These are phyloP conservation scores for Crepidotus variabilis DNA, from an alignment of 768 basidiomycete genomes.

Conservation along the genomic window DNA sequence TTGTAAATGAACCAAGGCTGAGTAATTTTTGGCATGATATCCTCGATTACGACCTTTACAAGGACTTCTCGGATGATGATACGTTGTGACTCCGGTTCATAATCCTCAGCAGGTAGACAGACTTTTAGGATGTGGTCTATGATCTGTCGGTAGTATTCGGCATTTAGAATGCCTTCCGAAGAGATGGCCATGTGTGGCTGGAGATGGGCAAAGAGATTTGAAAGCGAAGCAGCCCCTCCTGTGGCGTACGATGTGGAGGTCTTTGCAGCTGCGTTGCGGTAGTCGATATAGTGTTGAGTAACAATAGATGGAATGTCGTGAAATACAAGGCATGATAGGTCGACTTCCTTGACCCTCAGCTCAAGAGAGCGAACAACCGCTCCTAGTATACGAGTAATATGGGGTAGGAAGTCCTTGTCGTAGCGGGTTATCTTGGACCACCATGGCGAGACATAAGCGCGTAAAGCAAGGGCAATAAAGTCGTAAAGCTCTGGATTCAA, in stretches of 20 bases:
- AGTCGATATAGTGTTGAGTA: slow-evolving; percentile 76
- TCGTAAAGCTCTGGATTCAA: slow-evolving; percentile 73
- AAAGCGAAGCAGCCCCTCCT: slow-evolving; percentile 58
- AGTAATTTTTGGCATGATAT: slow-evolving; percentile 63
- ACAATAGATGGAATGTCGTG: slow-evolving; percentile 61
- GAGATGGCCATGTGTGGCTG: slow-evolving; percentile 84
- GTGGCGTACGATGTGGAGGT: slow-evolving; percentile 65
- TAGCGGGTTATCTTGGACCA: slow-evolving; percentile 82
- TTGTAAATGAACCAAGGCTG: slow-evolving; percentile 92
- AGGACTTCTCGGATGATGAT: slow-evolving; percentile 81
- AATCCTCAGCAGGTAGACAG: slow-evolving; percentile 77
- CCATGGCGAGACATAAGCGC: slow-evolving; percentile 81
- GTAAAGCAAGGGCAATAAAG: slow-evolving; percentile 72
- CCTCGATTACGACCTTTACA: slow-evolving; percentile 69
- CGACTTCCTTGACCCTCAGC: slow-evolving; percentile 41
- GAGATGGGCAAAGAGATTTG: slow-evolving; percentile 71
- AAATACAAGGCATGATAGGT: slow-evolving; percentile 61
- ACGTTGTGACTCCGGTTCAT: slow-evolving; percentile 74
- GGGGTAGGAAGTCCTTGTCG: slow-evolving; percentile 78
- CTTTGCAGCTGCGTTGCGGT: slow-evolving; percentile 63
- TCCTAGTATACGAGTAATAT: slow-evolving; percentile 57
- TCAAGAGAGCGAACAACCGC: slow-evolving; percentile 61
- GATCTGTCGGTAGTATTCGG: slow-evolving; percentile 75
- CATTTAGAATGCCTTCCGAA: slow-evolving; percentile 60
- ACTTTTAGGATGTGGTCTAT: slow-evolving; percentile 72